Conservation (phyloP, 495 filamentous ascomycete species). For the Penicillium taxi region DNA sequence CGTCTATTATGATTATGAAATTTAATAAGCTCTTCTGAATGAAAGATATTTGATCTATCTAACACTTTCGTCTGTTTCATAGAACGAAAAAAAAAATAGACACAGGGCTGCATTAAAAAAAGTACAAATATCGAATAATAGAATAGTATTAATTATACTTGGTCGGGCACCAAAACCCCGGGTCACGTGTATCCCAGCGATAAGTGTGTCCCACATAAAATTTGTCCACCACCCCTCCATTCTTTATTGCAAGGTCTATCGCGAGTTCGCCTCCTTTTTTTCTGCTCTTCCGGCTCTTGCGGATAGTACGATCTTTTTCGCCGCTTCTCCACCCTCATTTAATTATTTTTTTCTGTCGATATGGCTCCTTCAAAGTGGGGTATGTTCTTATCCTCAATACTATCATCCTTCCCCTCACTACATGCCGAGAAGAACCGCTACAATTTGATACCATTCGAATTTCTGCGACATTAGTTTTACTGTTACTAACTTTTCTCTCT, state of each 20-base stretch:
- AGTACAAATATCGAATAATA: not conserved
- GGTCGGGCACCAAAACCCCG: conserved; percentile 19
- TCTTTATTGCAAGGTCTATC: conserved; percentile 18
- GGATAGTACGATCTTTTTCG: too few species aligned
- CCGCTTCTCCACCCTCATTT: conserved; percentile 6
- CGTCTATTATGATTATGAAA: conserved; percentile 29
- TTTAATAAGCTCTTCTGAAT: conserved; percentile 25
- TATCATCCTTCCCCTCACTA: conserved; percentile 3
- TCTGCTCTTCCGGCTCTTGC: conserved; percentile 12
- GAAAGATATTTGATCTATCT: conserved; percentile 17
- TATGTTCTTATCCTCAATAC: conserved; percentile 28
- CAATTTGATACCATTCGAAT: not conserved
- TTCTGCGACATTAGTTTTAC: not conserved
- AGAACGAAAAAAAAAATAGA: too few species aligned
- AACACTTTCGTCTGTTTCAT: too few species aligned
- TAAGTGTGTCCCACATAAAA: conserved; percentile 29
- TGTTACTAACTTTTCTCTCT: conserved; percentile 11
- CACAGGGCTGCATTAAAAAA: conserved; percentile 2
- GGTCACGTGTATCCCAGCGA: conserved; percentile 21
- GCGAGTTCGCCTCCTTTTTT: conserved; percentile 14
- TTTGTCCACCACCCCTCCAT: conserved; percentile 23
- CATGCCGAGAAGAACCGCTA: not conserved
- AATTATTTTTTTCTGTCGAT: conserved; percentile 13
- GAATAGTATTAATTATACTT: not conserved
- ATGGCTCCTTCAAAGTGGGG: conserved; percentile 48